phyloP scores from a whole-genome alignment of 441 rosid species.

The Arabidopsis hybrid region DNA sequence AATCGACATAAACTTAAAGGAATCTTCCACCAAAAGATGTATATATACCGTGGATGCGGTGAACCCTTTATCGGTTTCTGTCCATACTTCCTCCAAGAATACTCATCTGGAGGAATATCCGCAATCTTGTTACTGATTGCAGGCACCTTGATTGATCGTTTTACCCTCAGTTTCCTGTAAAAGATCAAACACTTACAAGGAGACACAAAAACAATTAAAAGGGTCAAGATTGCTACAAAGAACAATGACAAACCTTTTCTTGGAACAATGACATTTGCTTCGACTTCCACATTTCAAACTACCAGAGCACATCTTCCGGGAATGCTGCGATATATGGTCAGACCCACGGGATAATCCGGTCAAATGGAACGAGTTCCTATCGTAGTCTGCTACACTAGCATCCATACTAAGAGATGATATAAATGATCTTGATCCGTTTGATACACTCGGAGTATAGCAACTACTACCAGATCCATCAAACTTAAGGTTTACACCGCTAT shows the following conservation, averaged over 20 bases:
- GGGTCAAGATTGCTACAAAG: background rate
- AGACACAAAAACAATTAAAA: background rate
- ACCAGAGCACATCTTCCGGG: conserved; percentile 61
- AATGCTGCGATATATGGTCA: conserved; percentile 55
- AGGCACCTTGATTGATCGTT: conserved; percentile 64
- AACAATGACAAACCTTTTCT: conserved; percentile 56
- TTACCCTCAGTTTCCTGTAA: conserved; percentile 55
- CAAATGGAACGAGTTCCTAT: conserved; percentile 59
- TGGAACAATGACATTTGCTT: conserved; percentile 80
- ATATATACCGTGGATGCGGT: conserved; percentile 61
- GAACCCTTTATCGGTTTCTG: conserved; percentile 69
- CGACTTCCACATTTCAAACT: conserved; percentile 60
- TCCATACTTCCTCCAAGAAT: conserved; percentile 69
- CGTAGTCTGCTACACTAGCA: conserved; percentile 55
- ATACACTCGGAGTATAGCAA: conserved; percentile 60
- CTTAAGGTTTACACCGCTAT: conserved; percentile 60
- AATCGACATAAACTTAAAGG: background rate
- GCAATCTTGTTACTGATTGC: conserved; percentile 70
- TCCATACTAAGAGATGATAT: conserved; percentile 73
- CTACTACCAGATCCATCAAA: conserved; percentile 66
- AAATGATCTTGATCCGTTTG: conserved; percentile 57
- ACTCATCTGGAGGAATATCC: conserved; percentile 69
- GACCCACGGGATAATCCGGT: conserved; percentile 55
- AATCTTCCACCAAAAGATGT: background rate
- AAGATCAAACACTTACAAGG: conserved; percentile 16